Percentiles rank a stretch among this genome's conserved stretches.
Evolutionary conservation across 345 rosid genomes (phyloP).

Genomic region (Syzygium grande): DNA sequence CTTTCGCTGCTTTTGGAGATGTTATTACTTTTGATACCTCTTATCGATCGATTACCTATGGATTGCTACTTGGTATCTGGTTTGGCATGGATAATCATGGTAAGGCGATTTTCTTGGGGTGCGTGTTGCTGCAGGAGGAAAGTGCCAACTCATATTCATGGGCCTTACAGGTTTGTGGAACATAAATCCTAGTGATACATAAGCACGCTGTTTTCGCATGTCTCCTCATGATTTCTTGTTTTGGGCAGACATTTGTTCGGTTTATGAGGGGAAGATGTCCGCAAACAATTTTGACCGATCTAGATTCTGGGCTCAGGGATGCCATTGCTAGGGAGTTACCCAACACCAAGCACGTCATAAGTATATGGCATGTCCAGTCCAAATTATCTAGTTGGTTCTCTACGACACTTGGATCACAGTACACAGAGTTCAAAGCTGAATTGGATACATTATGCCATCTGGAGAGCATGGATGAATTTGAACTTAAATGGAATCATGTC

Average conservation of each 20-base stretch:
- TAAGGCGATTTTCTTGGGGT: constrained; percentile 60
- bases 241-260: constrained; percentile 75
- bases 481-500: constrained; percentile 67
- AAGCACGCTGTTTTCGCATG: constrained; percentile 11
- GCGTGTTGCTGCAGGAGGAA: constrained; percentile 81
- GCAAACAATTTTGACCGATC: constrained; percentile 74
- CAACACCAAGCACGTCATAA: constrained; percentile 59
- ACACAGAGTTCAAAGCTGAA: constrained; percentile 61
- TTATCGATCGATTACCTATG: constrained; percentile 74
- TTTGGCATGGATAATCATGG: constrained; percentile 76
- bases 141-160: constrained; percentile 58
- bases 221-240: constrained; percentile 27
- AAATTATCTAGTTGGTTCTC: constrained; percentile 91
- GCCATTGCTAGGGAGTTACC: constrained; percentile 76
- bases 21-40: constrained; percentile 68
- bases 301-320: constrained; percentile 74
- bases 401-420: constrained; percentile 54
- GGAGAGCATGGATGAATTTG: constrained; percentile 64
- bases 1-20: constrained; percentile 60
- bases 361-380: constrained; percentile 59
- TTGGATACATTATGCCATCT: constrained; percentile 54
- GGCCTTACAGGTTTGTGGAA: constrained; percentile 89
- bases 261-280: constrained; percentile 77
- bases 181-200: constrained; percentile 15
- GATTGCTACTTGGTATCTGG: constrained; percentile 73